phyloP scores from a whole-genome alignment of 441 rosid genomes.

The Adansonia madagascariensis region DNA sequence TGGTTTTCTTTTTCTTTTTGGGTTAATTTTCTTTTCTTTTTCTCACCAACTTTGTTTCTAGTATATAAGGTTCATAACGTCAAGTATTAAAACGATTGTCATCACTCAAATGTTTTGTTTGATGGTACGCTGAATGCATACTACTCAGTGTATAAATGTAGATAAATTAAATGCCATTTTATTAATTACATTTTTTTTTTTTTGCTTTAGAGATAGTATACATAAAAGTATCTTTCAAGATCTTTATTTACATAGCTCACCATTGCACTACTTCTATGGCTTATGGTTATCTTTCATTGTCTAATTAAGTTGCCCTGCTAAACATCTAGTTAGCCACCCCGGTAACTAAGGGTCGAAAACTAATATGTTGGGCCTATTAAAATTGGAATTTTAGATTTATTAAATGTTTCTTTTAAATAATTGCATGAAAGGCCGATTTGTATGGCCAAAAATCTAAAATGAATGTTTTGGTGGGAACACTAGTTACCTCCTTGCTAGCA shows the following conservation, averaged over 20 bases:
- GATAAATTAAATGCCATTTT: conserved; percentile 34
- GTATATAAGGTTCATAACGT: not conserved
- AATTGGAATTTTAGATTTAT: no score
- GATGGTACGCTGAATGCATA: conserved; percentile 46
- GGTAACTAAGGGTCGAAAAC: no score
- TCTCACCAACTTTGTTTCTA: conserved; percentile 5
- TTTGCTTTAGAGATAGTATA: not conserved
- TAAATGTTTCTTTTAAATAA: no score
- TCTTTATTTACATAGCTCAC: no score
- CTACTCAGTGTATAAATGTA: conserved; percentile 52
- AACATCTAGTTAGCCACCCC: no score
- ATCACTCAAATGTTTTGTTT: conserved; percentile 49
- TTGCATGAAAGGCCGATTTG: no score
- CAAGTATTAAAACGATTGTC: not conserved
- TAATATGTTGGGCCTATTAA: no score
- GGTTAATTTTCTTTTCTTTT: not conserved
- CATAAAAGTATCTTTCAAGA: not conserved
- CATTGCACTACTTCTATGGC: no score
- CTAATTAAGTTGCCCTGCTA: no score
- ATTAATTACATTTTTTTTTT: conserved; percentile 15
- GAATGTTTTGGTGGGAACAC: no score
- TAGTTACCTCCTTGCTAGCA: no score
- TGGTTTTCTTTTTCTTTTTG: not conserved
- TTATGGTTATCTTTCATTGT: not conserved
- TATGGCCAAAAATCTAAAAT: no score